Base-by-base conservation (phyloP, 2,329 filamentous ascomycete species). In the Colletotrichum zoysiae region DNA sequence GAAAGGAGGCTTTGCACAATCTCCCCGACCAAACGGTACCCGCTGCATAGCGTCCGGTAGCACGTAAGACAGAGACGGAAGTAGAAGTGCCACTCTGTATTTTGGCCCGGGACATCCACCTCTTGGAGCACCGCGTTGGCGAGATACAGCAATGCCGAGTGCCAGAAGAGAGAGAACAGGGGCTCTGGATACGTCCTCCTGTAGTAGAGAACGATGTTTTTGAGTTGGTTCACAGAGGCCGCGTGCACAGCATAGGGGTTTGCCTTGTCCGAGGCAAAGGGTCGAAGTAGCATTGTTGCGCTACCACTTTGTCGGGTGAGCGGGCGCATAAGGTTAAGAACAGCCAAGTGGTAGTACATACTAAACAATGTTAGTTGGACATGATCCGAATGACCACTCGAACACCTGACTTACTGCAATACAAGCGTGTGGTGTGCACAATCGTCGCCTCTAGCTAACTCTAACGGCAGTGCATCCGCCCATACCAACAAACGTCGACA, bases 101-200 rank as follows among this genome's bases (percentile, higher is more conserved):
- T 77, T 9, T 2, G 2, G 3, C 23, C 35, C 3, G n/a, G 35
- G 50, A 20, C 8, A 4, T 74, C 70, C 1, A 72, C 76, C 20
- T 77, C 74, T 8, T 76, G 74, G 0, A 83, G 71, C 30, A 83
- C 77, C 2, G 79, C 81, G 58, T 84, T 84, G 7, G 79, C 76
- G 1, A 84, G 74, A 48, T 82, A 83, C 2, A 81, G 78, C 33
- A 84, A 75, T 1, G 79, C 81, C 7, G 77, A 82, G 60, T 84
- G 81, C 81, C 82, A 84, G 8, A 83, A 74, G 16, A 84, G 78
- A 3, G 79, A 79, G 68, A 79, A 82, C 1, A 76, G 76, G 4
- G 81, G 81, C 12, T 77, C 77, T 16, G 73, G 66, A 50, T 81
- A 78, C 6, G 76, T 76, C n/a, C 76, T 74, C n/a, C 81, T 79